Evolutionary conservation across 805 yeast species (phyloP).

Genomic region (Kazachstania martiniae): DNA sequence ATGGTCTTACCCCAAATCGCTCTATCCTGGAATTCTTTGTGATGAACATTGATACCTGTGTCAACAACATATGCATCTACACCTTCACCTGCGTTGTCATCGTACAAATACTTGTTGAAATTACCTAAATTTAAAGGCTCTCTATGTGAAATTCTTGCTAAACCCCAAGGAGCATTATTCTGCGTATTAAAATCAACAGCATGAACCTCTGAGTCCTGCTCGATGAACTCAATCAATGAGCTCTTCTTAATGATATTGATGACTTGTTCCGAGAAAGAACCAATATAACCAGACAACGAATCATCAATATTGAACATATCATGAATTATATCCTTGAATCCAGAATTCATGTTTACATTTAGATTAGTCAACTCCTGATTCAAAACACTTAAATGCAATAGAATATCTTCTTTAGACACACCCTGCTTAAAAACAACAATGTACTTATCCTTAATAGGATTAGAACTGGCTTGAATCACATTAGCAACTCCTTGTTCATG

Average conservation of each 20-base stretch:
- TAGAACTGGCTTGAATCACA: conserved; percentile 31
- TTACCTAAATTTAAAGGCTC: conserved; percentile 55
- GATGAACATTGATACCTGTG: conserved; percentile 73
- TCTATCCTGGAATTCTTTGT: conserved; percentile 72
- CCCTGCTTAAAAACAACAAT: conserved; percentile 75
- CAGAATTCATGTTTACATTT: not conserved
- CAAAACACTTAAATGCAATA: conserved; percentile 36
- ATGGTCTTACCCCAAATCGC: conserved; percentile 80
- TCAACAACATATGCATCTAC: conserved; percentile 83
- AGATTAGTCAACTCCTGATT: not conserved
- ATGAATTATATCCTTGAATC: not conserved
- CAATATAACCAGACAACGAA: conserved; percentile 68
- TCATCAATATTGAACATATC: conserved; percentile 48
- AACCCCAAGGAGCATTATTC: conserved; percentile 90
- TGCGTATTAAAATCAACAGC: conserved; percentile 57
- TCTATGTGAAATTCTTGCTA: conserved; percentile 82
- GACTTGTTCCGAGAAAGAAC: conserved; percentile 66
- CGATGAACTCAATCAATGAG: conserved; percentile 59
- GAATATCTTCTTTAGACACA: conserved; percentile 40
- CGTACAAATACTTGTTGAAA: conserved; percentile 64
- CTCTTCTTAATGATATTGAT: conserved; percentile 61
- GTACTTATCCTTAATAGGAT: conserved; percentile 61
- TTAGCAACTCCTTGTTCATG: too few relatives aligned
- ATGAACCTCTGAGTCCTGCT: conserved; percentile 61
- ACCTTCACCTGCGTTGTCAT: conserved; percentile 67